Evolutionary conservation across 768 basidiomycete species (phyloP), one percentile per base, ranked within the genome.

Genomic region (Suillus spraguei): DNA sequence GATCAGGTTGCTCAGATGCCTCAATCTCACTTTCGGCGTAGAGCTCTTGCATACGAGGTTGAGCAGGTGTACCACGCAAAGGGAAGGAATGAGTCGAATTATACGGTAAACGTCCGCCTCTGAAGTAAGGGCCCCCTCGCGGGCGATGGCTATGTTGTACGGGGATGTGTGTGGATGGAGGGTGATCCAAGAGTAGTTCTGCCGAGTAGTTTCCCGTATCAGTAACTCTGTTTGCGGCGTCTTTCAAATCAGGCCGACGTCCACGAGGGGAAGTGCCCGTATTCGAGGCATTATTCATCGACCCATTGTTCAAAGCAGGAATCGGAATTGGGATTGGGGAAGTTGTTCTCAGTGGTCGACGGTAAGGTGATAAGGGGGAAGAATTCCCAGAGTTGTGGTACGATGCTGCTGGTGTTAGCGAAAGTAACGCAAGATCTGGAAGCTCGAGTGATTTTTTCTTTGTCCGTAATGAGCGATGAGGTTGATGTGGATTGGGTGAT

Each of bases 361-460:
- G 80, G 67, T 75, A 71, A 36, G 74, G 72, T 24, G 77, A 76
- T 75, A 78, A 79, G 67, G 80, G 80, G 35, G 81, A 80, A 56
- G 76, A 72, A 53, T 78, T 76, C 44, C 78, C 73, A 53, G 79
- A 77, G 63, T 68, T 69, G 50, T 72, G 75, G 62, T 72, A 70
- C 35, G 78, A 77, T 49, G 75, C 67, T 56, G 76, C 76, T 63
- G 81, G 80, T 62, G 83, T 80, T 65, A 84, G 69, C 52, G 82
- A 76, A 66, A 84, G 80, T 63, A 77, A 76, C 14, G 83, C 83
- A 69, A 92, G 86, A 79, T 91, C 90, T 60, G 90, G 90, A 32
- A 92, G 81, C 72, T 92, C 89, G 22, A 92, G 84, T 0, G 88
- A 89, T 71, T 82, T 85, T 76, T 89, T 90, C 81, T 88, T 91